Base-by-base conservation (phyloP, 2,329 filamentous ascomycete genomes). In the Ceratocystis colombiana region DNA sequence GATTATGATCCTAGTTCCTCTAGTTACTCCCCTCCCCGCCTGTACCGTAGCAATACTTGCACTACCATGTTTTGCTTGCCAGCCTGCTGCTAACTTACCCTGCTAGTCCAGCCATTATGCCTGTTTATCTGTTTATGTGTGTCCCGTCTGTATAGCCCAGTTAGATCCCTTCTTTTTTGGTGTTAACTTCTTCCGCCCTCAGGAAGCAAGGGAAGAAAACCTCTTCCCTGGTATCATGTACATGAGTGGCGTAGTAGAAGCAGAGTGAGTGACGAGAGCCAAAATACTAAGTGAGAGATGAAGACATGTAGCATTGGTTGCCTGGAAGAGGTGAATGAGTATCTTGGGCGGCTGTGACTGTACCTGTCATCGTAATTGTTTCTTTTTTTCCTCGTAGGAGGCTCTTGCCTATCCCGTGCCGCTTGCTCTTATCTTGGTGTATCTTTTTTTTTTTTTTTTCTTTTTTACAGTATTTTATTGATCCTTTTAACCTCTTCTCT, bases 371-470 rank as follows among this genome's bases (percentile, higher is more conserved):
- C 1, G 37, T 5, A 53, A 7, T 12, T 28, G 48, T 22, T 15
- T 22, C 15, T 22, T 22, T 8, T 50, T 50, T 10, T 22, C 8
- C 2, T 12, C 10, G 12, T 12, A 41, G 12, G 37, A 22, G 48
- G 48, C 22, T 50, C 20, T 50, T 50, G n/a, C 48, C 48, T 15
- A 41, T 53, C 25, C 8, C 48, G 48, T 53, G 48, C 48, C 48
- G 48, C 20, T 41, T 28, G 48, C 25, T 53, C 48, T 53, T 53
- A 53, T 53, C 48, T 8, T 53, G 8, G 37, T 53, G 48, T 64
- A 68, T 66, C 64, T 69, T 69, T 70, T 71, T 72, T 22, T 69
- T 69, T 70, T 71, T 72, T 22, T 22, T 71, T 72, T 68, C 61
- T 22, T 22, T 67, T 25, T 25, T 22, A 64, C 65, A 65, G 20